Evolutionary conservation across 2,329 filamentous ascomycete genomes (phyloP), one percentile per base, ranked within the genome.

Genomic region (Calcarisporium arbuscula): DNA sequence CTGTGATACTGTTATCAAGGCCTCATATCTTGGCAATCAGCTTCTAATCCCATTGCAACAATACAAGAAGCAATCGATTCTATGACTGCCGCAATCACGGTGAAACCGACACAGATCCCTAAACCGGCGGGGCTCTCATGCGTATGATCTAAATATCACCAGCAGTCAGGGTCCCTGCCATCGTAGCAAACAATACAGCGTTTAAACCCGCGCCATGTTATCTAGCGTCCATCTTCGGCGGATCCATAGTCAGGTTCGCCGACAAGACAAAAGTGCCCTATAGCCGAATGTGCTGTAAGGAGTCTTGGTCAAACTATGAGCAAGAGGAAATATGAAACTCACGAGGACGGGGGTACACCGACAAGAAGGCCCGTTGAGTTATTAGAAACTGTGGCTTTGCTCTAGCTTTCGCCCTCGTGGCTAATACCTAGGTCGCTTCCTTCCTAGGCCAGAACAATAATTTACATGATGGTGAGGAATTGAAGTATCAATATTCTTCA

Each of bases 181-280:
- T 48, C 7, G 61, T 58, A 3, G 64, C 64, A 36, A 68, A 61
- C 1, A 56, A 58, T 56, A 49, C 15, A 67, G 41, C 1, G 61
- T 63, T 29, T 59, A 61, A 15, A 68, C 56, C 65, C 68, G 67
- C 32, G 65, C 65, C 39, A 67, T n/a, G n/a, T n/a, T n/a, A 65
- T 5, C 65, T 44, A 5, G 57, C 61, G 8, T 65, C 65, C 59
- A 67, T 64, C 51, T 64, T 65, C 16, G 52, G 47, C 17, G 62
- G 61, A 42, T 68, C 61, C 16, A 47, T 51, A 5, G 59, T 67
- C 40, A 68, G 41, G 42, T 62, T 63, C 5, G 65, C 62, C 25
- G 61, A 54, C 5, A 57, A 54, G 10, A 58, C 52, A 32, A 62
- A 67, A n/a, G 60, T 53, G 5, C 61, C 63, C 46, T 67, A n/a